These are phyloP conservation scores for Arthonia radiata DNA, from an alignment of 495 filamentous ascomycete species.

Conservation along the genomic window DNA sequence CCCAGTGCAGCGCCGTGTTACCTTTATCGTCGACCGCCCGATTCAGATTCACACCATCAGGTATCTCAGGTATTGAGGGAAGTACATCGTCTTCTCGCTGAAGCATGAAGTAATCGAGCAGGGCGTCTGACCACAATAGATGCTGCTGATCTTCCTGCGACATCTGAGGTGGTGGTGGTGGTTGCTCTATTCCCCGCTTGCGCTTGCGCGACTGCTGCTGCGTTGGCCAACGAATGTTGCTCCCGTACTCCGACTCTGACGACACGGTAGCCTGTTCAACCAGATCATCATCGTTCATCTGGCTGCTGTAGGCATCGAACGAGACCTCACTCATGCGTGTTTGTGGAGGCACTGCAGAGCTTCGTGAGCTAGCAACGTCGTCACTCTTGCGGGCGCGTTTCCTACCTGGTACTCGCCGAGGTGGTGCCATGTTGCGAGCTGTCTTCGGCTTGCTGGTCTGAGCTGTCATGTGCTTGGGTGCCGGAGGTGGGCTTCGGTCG, in stretches of 20 bases:
- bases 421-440: conserved; percentile 14
- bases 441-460: conserved; percentile 42
- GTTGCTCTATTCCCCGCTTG: conserved; percentile 37
- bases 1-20: conserved; percentile 88
- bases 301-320: too few relatives aligned
- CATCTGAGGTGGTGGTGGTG: conserved; percentile 29
- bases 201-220: conserved; percentile 60
- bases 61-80: conserved; percentile 41
- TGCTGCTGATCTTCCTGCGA: conserved; percentile 54
- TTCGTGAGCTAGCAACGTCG: too few relatives aligned
- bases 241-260: conserved; percentile 61
- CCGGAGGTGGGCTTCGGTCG: conserved; percentile 69
- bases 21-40: conserved; percentile 69
- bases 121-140: conserved; percentile 68
- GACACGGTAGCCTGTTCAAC: conserved; percentile 57
- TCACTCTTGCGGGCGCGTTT: too few relatives aligned
- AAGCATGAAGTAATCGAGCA: conserved; percentile 86
- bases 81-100: conserved; percentile 43
- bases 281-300: conserved; percentile 57
- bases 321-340: too few relatives aligned
- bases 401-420: conserved; percentile 4
- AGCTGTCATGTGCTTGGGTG: conserved; percentile 67
- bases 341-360: too few relatives aligned
- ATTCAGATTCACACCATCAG: conserved; percentile 61
- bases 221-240: too few relatives aligned